Percentiles rank a stretch among this genome's conserved stretches.
phyloP scores from a whole-genome alignment of 176 grass and related monocot genomes.

The Zoysia pacifica region DNA sequence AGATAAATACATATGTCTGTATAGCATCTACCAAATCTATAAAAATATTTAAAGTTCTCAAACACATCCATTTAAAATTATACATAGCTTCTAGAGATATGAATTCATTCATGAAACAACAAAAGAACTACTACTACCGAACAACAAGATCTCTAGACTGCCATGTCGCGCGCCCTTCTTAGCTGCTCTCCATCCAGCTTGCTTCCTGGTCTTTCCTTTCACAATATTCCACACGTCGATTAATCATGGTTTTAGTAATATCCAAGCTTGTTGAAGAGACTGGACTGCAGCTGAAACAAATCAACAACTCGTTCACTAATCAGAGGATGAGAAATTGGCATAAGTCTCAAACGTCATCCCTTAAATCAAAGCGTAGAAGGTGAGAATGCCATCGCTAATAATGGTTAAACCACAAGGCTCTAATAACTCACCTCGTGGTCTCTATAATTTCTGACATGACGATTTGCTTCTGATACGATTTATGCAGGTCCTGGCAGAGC shows the following conservation, averaged over 20 bases:
- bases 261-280: slow-evolving; percentile 97
- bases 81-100: too few relatives aligned
- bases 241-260: slow-evolving; percentile 59
- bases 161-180: slow-evolving; percentile 9
- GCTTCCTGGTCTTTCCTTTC: not conserved
- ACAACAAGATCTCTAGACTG: too few relatives aligned
- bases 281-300: slow-evolving; percentile 96
- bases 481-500: slow-evolving; percentile 26
- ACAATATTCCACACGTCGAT: too few relatives aligned
- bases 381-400: slow-evolving; percentile 15
- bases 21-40: too few relatives aligned
- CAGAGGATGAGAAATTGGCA: slow-evolving; percentile 99
- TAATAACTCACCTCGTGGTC: not conserved
- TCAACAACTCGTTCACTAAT: slow-evolving; percentile 99
- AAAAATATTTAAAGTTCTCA: too few relatives aligned
- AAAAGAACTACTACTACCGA: too few relatives aligned
- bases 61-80: too few relatives aligned
- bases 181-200: slow-evolving; percentile 43
- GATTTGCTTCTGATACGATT: not conserved
- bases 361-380: slow-evolving; percentile 99
- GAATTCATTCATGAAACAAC: too few relatives aligned
- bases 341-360: slow-evolving; percentile 83
- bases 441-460: not conserved
- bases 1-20: too few relatives aligned
- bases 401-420: not conserved